phyloP scores from a whole-genome alignment of 352 stramenopile species.

The Globisporangium emineosum region DNA sequence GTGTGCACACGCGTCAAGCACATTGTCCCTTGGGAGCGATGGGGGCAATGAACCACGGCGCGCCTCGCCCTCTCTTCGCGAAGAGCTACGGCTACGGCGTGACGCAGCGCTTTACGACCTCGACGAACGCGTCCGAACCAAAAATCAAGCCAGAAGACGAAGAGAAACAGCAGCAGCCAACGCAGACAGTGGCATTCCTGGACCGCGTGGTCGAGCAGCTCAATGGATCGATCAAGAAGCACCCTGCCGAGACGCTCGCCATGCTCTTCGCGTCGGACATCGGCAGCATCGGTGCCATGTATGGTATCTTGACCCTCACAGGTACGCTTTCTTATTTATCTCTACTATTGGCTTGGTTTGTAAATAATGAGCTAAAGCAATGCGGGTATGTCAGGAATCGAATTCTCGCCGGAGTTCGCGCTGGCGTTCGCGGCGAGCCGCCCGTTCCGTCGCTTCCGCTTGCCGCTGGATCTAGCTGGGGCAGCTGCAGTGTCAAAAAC shows the following conservation, averaged over 20 bases:
- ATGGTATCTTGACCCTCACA: slow-evolving; percentile 59
- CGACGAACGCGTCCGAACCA: neutral
- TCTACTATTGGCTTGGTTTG: neutral
- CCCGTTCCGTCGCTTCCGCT: slow-evolving; percentile 73
- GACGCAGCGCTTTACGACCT: slow-evolving; percentile 6
- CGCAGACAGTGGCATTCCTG: slow-evolving; percentile 28
- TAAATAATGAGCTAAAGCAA: neutral
- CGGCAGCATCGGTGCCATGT: slow-evolving; percentile 74
- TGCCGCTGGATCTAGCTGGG: slow-evolving; percentile 72
- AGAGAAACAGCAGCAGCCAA: neutral
- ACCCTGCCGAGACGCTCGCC: slow-evolving; percentile 71
- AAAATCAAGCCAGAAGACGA: neutral
- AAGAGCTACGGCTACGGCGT: slow-evolving; percentile 1
- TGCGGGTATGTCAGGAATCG: slow-evolving; percentile 27
- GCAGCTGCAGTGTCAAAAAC: slow-evolving; percentile 65
- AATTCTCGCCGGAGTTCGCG: slow-evolving; percentile 85
- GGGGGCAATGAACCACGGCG: neutral
- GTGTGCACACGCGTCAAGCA: neutral
- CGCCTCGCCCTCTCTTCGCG: neutral
- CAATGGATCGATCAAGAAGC: slow-evolving; percentile 71
- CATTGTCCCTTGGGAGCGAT: neutral
- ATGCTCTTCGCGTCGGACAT: slow-evolving; percentile 84
- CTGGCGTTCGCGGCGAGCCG: slow-evolving; percentile 81
- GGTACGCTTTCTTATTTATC: slow-evolving; percentile 20
- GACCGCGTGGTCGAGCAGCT: slow-evolving; percentile 70